Conservation (phyloP, 164 flowering plant species). For the Vitis rotundifolia region DNA sequence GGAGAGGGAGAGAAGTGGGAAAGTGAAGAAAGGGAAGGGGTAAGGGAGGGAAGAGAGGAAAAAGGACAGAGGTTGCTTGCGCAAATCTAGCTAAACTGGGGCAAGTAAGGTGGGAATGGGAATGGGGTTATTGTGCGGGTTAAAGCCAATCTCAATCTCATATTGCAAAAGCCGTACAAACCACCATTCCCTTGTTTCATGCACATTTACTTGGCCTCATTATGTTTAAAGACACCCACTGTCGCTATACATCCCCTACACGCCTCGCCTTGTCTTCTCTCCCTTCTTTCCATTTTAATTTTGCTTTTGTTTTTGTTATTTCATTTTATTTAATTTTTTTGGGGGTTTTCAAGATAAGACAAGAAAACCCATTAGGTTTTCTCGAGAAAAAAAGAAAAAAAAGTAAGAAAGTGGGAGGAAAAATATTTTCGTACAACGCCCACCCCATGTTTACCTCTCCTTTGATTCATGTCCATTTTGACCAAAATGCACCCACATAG, state of each 20-base stretch:
- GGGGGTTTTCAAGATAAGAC: not conserved
- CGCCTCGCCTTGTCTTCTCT: not conserved
- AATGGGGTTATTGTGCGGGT: not conserved
- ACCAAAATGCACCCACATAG: not conserved
- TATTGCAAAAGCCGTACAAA: slow-evolving; percentile 4
- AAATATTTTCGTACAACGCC: not conserved
- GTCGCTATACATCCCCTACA: not conserved
- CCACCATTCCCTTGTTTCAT: slow-evolving; percentile 6
- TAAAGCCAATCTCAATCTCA: not conserved
- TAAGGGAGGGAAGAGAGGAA: slow-evolving; percentile 7
- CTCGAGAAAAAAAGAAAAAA: not conserved
- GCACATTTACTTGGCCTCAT: slow-evolving; percentile 13
- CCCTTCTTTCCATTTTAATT: not conserved
- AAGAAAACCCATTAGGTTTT: not conserved
- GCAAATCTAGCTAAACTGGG: slow-evolving; percentile 50
- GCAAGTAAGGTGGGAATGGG: slow-evolving; percentile 5
- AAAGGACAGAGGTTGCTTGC: slow-evolving; percentile 42
- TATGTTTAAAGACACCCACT: slow-evolving; percentile 6
- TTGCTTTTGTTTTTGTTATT: not conserved
- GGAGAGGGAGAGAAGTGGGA: not conserved
- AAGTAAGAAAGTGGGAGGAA: not conserved
- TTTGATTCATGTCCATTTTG: slow-evolving; percentile 1
- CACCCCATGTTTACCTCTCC: not conserved
- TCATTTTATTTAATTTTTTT: not conserved
- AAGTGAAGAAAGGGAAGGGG: slow-evolving; percentile 6